These are phyloP conservation scores for Solanum dulcamara DNA, from an alignment of 257 asterid species.

Conservation along the genomic window DNA sequence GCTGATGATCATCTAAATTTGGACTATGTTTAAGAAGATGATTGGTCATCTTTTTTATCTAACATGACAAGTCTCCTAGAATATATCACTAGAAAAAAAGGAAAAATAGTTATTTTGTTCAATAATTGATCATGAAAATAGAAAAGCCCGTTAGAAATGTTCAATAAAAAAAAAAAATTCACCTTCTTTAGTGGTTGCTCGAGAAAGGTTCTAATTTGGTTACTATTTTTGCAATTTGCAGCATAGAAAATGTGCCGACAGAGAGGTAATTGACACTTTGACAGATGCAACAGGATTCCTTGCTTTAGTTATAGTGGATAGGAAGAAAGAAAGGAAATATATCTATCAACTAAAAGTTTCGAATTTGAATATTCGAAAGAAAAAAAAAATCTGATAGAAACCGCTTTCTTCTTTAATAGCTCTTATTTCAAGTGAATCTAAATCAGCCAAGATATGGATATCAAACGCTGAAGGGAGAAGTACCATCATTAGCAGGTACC, in stretches of 20 bases:
- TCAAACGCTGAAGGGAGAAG: too few relatives aligned
- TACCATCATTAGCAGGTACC: background rate
- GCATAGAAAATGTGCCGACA: too few relatives aligned
- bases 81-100: background rate
- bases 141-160: background rate
- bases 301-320: background rate
- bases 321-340: background rate
- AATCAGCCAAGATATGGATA: background rate
- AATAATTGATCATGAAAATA: background rate
- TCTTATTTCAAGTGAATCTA: background rate
- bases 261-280: background rate
- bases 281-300: background rate
- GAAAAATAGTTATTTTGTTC: too few relatives aligned
- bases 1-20: background rate
- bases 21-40: background rate
- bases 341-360: background rate
- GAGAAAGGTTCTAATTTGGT: background rate
- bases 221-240: background rate
- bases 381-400: background rate
- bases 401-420: background rate
- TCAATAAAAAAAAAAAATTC: too few relatives aligned
- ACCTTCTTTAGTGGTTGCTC: background rate
- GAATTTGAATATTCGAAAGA: background rate
- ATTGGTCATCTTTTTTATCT: background rate
- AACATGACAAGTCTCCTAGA: background rate